phyloP scores from a whole-genome alignment of 768 basidiomycete genomes.

The Boletus subparvulus region DNA sequence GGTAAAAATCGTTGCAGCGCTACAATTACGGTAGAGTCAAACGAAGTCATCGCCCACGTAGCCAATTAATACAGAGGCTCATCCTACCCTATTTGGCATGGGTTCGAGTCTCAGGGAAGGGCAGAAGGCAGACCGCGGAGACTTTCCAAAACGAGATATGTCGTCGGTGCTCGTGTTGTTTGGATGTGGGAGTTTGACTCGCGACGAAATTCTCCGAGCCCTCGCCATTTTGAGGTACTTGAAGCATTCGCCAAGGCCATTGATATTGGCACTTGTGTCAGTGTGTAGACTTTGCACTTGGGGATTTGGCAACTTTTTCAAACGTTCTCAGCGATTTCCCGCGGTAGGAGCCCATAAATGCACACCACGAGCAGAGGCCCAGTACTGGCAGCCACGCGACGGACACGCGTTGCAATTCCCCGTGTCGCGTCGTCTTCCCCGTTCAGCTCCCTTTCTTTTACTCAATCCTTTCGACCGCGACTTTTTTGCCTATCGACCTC shows the following conservation, averaged over 20 bases:
- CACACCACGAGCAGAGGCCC: not conserved
- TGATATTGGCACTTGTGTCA: not conserved
- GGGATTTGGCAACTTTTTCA: not conserved
- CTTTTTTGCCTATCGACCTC: not conserved
- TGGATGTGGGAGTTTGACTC: slow-evolving; percentile 8
- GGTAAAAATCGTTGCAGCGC: not conserved
- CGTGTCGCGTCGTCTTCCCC: not conserved
- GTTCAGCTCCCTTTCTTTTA: not conserved
- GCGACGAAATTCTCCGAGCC: not conserved
- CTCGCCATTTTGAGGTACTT: not conserved
- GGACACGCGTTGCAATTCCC: not conserved
- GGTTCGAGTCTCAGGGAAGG: not conserved
- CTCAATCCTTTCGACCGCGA: not conserved
- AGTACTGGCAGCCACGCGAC: slow-evolving; percentile 6
- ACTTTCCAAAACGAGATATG: slow-evolving; percentile 22
- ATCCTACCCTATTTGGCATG: not conserved
- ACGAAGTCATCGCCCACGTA: not conserved
- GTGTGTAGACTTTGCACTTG: not conserved
- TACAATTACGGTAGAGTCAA: not conserved
- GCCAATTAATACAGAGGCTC: too few relatives aligned
- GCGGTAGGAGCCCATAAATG: not conserved
- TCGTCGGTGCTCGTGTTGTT: slow-evolving; percentile 8
- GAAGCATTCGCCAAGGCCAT: not conserved
- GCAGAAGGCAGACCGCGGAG: too few relatives aligned
- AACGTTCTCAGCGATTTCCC: not conserved